These are phyloP conservation scores for Fusarium longipes DNA, from an alignment of 2,329 filamentous ascomycete species.

Conservation along the genomic window DNA sequence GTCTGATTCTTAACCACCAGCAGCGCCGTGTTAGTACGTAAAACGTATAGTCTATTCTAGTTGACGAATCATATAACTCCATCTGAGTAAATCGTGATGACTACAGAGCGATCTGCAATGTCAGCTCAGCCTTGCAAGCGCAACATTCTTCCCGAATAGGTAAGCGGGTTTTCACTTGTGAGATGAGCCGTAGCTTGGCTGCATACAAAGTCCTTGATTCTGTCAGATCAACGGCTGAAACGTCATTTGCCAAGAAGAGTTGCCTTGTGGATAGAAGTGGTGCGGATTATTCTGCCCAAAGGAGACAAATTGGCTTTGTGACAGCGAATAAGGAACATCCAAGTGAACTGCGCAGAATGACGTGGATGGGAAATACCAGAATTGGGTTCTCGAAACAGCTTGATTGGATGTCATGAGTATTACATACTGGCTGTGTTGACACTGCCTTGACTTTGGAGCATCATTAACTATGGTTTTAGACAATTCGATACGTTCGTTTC, in stretches of 20 bases:
- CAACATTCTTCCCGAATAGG: neutral
- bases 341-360: neutral
- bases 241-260: neutral
- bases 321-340: neutral
- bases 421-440: too few relatives aligned
- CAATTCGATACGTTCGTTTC: too few relatives aligned
- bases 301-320: neutral
- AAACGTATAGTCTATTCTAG: neutral
- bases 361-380: too few relatives aligned
- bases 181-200: neutral
- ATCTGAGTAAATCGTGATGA: too few relatives aligned
- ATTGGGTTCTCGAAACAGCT: too few relatives aligned
- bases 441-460: too few relatives aligned
- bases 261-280: neutral
- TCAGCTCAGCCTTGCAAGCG: constrained; percentile 2
- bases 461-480: too few relatives aligned
- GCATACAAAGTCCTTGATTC: too few relatives aligned
- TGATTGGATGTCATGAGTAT: too few relatives aligned
- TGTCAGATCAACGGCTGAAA: neutral
- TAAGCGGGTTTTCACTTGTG: neutral
- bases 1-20: neutral
- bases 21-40: neutral
- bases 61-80: neutral
- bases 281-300: neutral
- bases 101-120: too few relatives aligned